A percentile compares a stretch with the other conserved stretches of the same genome.
These are phyloP conservation scores for Ciborinia camelliae DNA, from an alignment of 2,329 filamentous ascomycete genomes.

Conservation along the genomic window DNA sequence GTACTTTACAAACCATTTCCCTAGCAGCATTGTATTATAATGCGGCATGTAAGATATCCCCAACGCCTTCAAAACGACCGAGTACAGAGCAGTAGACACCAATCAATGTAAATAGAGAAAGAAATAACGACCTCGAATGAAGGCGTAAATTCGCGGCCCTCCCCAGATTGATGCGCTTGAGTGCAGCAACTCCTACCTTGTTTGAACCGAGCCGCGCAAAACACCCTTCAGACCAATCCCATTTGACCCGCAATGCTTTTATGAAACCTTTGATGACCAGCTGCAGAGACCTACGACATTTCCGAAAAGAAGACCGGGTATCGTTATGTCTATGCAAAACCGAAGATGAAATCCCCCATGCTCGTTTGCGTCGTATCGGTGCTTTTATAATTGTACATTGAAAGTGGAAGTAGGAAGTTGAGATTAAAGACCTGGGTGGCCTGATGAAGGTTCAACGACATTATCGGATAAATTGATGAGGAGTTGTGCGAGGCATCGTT, in stretches of 20 bases:
- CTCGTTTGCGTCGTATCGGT: slow-evolving; percentile 28
- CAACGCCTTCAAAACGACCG: slow-evolving; percentile 33
- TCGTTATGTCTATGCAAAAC: slow-evolving; percentile 39
- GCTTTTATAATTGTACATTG: slow-evolving; percentile 36
- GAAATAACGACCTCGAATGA: slow-evolving; percentile 23
- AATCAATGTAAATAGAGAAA: slow-evolving; percentile 29
- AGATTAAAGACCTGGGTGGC: slow-evolving; percentile 36
- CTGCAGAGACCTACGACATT: slow-evolving; percentile 27
- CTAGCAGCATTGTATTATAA: slow-evolving; percentile 16
- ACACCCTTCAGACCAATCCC: slow-evolving; percentile 29
- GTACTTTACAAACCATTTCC: slow-evolving; percentile 28
- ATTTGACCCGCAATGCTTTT: slow-evolving; percentile 33
- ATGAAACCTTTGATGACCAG: slow-evolving; percentile 32
- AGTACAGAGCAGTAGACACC: slow-evolving; percentile 31
- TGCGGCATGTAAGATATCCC: slow-evolving; percentile 19
- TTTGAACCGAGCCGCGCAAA: slow-evolving; percentile 22
- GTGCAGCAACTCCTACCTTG: slow-evolving; percentile 17
- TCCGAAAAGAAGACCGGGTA: slow-evolving; percentile 36
- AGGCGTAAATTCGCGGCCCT: slow-evolving; percentile 24
- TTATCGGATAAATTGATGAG: slow-evolving; percentile 95
- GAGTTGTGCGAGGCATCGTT: slow-evolving; percentile 94
- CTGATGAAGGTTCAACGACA: slow-evolving; percentile 49
- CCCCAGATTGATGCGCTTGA: not conserved
- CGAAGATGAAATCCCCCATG: slow-evolving; percentile 32
- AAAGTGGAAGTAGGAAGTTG: slow-evolving; percentile 16